Base-by-base conservation (phyloP, 2,329 filamentous ascomycete genomes). In the Sporothrix variecibatus region DNA sequence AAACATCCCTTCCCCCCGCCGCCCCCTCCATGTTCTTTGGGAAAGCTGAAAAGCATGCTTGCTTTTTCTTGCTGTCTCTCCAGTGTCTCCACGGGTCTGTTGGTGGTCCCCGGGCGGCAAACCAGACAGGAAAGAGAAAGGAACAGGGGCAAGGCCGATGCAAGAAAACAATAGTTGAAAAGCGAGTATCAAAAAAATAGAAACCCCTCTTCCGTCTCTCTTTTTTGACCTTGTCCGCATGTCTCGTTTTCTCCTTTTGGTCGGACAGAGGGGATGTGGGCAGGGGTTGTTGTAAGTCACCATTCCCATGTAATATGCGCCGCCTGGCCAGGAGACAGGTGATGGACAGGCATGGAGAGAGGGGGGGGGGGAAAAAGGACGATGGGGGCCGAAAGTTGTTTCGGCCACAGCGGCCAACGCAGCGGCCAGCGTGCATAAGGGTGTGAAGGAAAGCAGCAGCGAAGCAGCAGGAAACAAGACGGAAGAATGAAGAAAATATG, bases 1-100 rank as follows among this genome's bases (percentile, higher is more conserved):
- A 23, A 43, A 28, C 43, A 67, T 23, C 5, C 11, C 11, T 26
- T n/a, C 60, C n/a, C 60, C 11, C 31, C 15, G 31, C n/a, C n/a
- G 5, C 28, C 6, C n/a, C n/a, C 38, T 20, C 11, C 38, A 46
- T 23, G 6, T 67, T 67, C 38, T 65, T 65, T 65, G 34, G 31
- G 38, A 67, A 28, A 67, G 62, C 62, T 67, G 62, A 46, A 67
- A 67, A 46, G n/a, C 8, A 43, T 65, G n/a, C 26, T 65, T 67
- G 23, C 62, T 65, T 65, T 65, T 65, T 65, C 34, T 43, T 67
- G 6, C 4, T 67, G 62, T 43, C 26, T 28, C 12, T 46, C 62
- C 23, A 17, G n/a, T 34, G 34, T 34, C 34, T 34, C 34, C 34
- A 34, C 1, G 34, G 11, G 38, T 17, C 6, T 28, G 38, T 67